phyloP scores from a whole-genome alignment of 768 basidiomycete genomes.

The Lentinula aciculospora region DNA sequence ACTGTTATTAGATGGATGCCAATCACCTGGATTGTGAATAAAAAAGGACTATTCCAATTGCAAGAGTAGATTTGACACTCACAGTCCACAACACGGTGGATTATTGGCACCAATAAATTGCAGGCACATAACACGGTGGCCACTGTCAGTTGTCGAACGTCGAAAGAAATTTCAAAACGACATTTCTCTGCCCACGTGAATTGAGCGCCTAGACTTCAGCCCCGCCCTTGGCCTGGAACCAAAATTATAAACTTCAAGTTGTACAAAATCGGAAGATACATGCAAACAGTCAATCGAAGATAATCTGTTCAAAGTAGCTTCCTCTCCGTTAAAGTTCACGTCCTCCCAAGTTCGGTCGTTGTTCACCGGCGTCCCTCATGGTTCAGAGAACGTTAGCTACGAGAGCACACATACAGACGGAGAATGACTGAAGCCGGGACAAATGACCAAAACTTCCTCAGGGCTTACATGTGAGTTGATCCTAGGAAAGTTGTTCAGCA shows the following conservation, averaged over 20 bases:
- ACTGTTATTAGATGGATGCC: slow-evolving; percentile 17
- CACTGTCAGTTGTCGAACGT: slow-evolving; percentile 1
- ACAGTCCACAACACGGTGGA: slow-evolving; percentile 2
- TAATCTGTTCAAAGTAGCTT: background rate
- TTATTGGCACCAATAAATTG: background rate
- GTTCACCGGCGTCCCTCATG: background rate
- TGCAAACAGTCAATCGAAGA: no score
- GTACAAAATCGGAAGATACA: no score
- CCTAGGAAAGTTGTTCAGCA: background rate
- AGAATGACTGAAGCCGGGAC: background rate
- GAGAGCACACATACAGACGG: background rate
- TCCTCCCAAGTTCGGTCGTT: background rate
- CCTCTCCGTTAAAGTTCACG: background rate
- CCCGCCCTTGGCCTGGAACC: no score
- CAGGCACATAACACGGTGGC: slow-evolving; percentile 6
- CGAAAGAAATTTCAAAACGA: background rate
- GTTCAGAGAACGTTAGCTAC: background rate
- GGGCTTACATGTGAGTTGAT: background rate
- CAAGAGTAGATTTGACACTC: background rate
- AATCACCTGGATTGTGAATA: background rate
- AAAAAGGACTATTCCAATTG: background rate
- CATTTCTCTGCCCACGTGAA: background rate
- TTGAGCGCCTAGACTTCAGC: background rate
- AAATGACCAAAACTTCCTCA: background rate
- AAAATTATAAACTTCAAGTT: no score